A percentile compares a stretch with the other conserved stretches of the same genome.
phyloP scores from a whole-genome alignment of 129 eudicot genomes.

The Flaveria ramosissima region DNA sequence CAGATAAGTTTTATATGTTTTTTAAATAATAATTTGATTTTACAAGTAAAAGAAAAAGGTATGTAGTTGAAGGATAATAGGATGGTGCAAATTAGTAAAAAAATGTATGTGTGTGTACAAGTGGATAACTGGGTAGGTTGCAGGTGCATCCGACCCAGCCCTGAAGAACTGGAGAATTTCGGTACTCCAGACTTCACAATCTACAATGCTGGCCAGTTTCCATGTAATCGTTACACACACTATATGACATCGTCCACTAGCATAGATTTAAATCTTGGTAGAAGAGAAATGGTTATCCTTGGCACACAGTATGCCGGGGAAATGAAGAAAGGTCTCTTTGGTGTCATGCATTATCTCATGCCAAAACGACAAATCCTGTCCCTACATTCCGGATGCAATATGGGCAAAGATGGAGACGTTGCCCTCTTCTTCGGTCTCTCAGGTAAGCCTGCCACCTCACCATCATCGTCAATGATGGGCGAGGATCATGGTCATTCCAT shows the following conservation, averaged over 20 bases:
- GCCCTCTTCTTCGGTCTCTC: constrained; percentile 99
- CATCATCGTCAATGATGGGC: constrained; percentile 35
- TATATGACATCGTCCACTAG: constrained; percentile 99
- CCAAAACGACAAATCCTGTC: constrained; percentile 96
- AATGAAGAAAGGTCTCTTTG: constrained; percentile 98
- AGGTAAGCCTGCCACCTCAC: constrained; percentile 51
- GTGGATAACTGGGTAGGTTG: constrained; percentile 79
- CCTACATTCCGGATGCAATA: constrained; percentile 97
- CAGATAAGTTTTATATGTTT: constrained; percentile 50
- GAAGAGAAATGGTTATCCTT: constrained; percentile 97
- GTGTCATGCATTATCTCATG: constrained; percentile 99
- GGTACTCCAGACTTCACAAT: constrained; percentile 99
- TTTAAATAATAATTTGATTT: neutral
- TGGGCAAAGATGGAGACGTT: constrained; percentile 93
- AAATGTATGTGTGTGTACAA: constrained; percentile 33
- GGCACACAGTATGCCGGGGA: constrained; percentile 99
- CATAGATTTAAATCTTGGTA: constrained; percentile 89
- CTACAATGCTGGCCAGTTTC: constrained; percentile 98
- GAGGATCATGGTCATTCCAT: constrained; percentile 37
- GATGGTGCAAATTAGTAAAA: constrained; percentile 39
- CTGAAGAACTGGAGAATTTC: constrained; percentile 97
- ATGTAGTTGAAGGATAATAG: constrained; percentile 1
- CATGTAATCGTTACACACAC: constrained; percentile 98
- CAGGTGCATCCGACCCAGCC: constrained; percentile 99
- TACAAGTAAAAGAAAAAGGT: constrained; percentile 8